Base-by-base conservation (phyloP, 202 grass and related monocot species). In the Brachypodium distachyon region DNA sequence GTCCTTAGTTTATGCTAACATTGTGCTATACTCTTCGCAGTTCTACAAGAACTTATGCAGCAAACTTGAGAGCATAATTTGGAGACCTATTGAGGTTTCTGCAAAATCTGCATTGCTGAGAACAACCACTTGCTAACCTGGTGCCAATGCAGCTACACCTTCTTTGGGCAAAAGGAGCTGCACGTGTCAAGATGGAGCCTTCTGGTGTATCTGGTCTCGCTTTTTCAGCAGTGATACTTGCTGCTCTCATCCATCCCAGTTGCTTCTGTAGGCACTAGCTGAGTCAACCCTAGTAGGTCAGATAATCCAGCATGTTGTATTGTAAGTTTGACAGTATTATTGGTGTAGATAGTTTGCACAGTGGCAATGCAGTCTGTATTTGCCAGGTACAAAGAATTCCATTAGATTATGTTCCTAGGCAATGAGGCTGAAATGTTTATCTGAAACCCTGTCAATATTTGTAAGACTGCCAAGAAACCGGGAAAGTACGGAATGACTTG, bases 31-130 rank as follows among this genome's bases (percentile, higher is more conserved):
- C 22, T 14, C 25, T 50, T 23, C 52, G 74, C 85, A 99, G 89
- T 95, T 99, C 54, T 99, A 99, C 92, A 95, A 98, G 71, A 82
- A 71, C 66, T 72, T 98, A 29, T 98, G 91, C 80, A 70, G 67
- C 77, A 93, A 85, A 55, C 66, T 99, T 13, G 87, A 89, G 32
- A 77, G 61, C 58, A 84, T 99, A 79, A 99, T 99, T 39, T 93
- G 89, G 96, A 99, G 53, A 67, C 89, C 87, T 0, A 76, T 41
- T 8, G 73, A 84, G 40, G 82, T 79, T 26, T 74, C 68, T 73
- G 84, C 84, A 29, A 83, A 70, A 68, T 72, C 87, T 36, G 34
- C 69, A 26, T 53, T 90, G 66, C 83, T 87, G 72, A 83, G 88
- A 44, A 81, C 88, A 4, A 78, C 61, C 6, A 78, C 83, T 63